A percentile compares a stretch with the other conserved stretches of the same genome.
These are phyloP conservation scores for Candida albicans DNA, from an alignment of 1,139 yeast species.

Conservation along the genomic window DNA sequence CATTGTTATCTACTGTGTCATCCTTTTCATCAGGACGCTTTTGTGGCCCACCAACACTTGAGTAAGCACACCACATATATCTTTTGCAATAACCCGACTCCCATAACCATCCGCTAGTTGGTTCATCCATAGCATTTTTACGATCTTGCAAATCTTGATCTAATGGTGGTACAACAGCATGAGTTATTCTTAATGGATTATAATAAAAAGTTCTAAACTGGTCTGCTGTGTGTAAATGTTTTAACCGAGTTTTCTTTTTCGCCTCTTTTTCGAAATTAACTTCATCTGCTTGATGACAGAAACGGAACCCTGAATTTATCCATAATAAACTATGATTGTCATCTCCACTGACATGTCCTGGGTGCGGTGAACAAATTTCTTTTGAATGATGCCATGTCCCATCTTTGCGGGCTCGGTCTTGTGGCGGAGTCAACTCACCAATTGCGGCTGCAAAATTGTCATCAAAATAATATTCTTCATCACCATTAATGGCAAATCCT, in stretches of 20 bases:
- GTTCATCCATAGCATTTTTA: slow-evolving; percentile 28
- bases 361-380: slow-evolving; percentile 47
- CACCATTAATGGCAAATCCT: slow-evolving; percentile 34
- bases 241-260: slow-evolving; percentile 18
- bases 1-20: slow-evolving; percentile 14
- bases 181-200: slow-evolving; percentile 23
- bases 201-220: slow-evolving; percentile 24
- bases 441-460: slow-evolving; percentile 29
- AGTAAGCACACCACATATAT: slow-evolving; percentile 47
- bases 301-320: slow-evolving; percentile 37
- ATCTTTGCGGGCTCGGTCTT: slow-evolving; percentile 19
- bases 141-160: slow-evolving; percentile 14
- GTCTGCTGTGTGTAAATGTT: slow-evolving; percentile 15
- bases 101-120: slow-evolving; percentile 32
- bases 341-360: slow-evolving; percentile 40
- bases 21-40: slow-evolving; percentile 20
- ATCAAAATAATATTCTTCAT: slow-evolving; percentile 33
- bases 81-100: slow-evolving; percentile 32
- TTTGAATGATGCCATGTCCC: slow-evolving; percentile 21
- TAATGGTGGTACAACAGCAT: slow-evolving; percentile 35
- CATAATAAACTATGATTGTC: slow-evolving; percentile 31
- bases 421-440: slow-evolving; percentile 27
- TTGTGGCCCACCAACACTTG: slow-evolving; percentile 38
- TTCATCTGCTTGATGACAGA: slow-evolving; percentile 29
- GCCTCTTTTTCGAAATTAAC: slow-evolving; percentile 28